Conservation (phyloP, 495 filamentous ascomycete species). For the Tuber microsphaerosporum region DNA sequence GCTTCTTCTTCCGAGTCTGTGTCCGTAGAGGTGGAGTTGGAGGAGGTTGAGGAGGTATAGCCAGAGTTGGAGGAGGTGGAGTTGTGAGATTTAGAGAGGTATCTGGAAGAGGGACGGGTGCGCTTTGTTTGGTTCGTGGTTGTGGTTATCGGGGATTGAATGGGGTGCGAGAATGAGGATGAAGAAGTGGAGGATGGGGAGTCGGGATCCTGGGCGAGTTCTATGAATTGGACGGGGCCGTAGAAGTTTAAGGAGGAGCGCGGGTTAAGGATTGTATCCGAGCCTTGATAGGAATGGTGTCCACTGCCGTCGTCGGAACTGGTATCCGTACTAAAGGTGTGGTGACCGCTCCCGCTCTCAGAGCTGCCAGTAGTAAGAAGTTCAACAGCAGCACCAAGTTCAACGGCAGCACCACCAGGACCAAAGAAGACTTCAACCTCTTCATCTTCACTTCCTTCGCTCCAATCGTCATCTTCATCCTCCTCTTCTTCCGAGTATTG, state of each 20-base stretch:
- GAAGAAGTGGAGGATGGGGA: not conserved
- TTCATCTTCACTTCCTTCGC: conserved; percentile 10
- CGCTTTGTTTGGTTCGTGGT: not conserved
- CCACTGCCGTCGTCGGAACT: conserved; percentile 11
- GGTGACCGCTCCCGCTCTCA: conserved; percentile 3
- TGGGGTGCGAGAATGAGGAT: not conserved
- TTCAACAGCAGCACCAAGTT: conserved; percentile 11
- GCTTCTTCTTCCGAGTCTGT: conserved; percentile 11
- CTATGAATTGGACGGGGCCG: conserved; percentile 15
- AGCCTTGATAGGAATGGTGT: conserved; percentile 11
- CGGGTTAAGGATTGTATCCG: not conserved
- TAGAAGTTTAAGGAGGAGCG: conserved; percentile 2
- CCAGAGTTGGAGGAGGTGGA: conserved; percentile 8
- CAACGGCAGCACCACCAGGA: conserved; percentile 8
- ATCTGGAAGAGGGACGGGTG: conserved; percentile 8
- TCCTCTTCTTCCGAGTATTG: conserved; percentile 22
- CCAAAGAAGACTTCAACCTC: conserved; percentile 18
- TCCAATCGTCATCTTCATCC: conserved; percentile 6
- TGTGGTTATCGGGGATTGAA: not conserved
- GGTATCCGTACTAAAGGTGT: conserved; percentile 19
- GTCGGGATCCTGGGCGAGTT: conserved; percentile 20
- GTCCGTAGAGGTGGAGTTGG: not conserved
- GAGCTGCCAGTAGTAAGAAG: conserved; percentile 5
- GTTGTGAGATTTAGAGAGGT: conserved; percentile 13
- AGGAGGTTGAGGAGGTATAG: not conserved